phyloP scores from a whole-genome alignment of 768 basidiomycete genomes.

The Serendipita sp. region DNA sequence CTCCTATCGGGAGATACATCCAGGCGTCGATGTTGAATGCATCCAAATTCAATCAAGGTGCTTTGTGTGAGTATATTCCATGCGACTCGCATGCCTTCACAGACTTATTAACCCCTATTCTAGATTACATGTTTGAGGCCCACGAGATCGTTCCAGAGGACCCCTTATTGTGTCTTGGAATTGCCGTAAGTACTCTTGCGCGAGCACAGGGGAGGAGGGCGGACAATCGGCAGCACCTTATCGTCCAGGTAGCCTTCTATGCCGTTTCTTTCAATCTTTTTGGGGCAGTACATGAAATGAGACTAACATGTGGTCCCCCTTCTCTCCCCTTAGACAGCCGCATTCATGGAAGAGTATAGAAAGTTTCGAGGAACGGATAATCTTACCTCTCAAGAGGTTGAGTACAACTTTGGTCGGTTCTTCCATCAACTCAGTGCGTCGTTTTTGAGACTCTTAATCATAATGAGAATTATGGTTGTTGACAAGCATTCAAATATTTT shows the following conservation, averaged over 20 bases:
- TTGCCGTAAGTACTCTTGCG: conserved; percentile 76
- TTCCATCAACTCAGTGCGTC: conserved; percentile 82
- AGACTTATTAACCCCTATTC: background rate
- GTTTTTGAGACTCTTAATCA: background rate
- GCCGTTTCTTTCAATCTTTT: conserved; percentile 15
- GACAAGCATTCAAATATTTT: background rate
- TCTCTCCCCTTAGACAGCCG: conserved; percentile 46
- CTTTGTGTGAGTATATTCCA: conserved; percentile 53
- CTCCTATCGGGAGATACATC: conserved; percentile 50
- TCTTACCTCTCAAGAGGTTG: conserved; percentile 50
- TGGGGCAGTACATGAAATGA: background rate
- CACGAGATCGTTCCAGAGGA: conserved; percentile 74
- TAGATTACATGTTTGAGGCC: conserved; percentile 81
- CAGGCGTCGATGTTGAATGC: conserved; percentile 78
- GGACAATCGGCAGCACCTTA: conserved; percentile 83
- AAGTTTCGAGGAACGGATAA: conserved; percentile 33
- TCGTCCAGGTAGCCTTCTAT: conserved; percentile 41
- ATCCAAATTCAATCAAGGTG: conserved; percentile 77
- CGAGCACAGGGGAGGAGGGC: conserved; percentile 87
- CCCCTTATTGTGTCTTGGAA: conserved; percentile 67
- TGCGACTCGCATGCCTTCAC: background rate
- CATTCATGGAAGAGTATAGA: conserved; percentile 72
- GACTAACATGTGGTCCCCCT: background rate
- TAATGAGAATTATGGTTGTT: no score
- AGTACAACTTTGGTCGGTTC: conserved; percentile 82